phyloP scores from a whole-genome alignment of 2,329 filamentous ascomycete species.

The Talaromyces piceae region DNA sequence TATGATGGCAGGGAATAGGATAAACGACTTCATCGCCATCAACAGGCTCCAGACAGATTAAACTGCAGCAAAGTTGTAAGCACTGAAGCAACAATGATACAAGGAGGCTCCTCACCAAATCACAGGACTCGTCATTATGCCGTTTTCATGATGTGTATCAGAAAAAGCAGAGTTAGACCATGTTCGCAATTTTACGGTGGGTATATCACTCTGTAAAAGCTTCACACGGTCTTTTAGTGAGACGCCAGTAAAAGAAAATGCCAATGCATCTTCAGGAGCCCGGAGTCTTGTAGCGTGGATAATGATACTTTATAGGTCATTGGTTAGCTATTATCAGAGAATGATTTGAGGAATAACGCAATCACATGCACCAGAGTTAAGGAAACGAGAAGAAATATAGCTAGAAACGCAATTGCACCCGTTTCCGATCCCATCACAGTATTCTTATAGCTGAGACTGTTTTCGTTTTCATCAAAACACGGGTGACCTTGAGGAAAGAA shows the following conservation, averaged over 20 bases:
- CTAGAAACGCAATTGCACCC: too few species aligned
- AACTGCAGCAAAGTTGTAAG: neutral
- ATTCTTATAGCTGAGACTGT: too few species aligned
- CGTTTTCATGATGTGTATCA: neutral
- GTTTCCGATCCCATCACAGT: too few species aligned
- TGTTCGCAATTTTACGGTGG: neutral
- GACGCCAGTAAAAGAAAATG: neutral
- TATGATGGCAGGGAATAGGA: neutral
- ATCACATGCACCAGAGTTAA: too few species aligned
- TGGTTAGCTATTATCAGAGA: neutral
- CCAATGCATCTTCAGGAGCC: neutral
- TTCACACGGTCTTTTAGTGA: neutral
- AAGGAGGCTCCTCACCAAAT: neutral
- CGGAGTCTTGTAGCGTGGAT: neutral
- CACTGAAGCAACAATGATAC: neutral
- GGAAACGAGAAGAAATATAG: too few species aligned
- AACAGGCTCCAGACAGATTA: neutral
- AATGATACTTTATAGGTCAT: neutral
- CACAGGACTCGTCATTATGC: neutral
- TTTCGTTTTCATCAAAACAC: too few species aligned
- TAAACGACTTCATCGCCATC: neutral
- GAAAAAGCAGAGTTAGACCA: neutral
- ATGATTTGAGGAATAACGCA: too few species aligned
- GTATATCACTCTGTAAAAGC: neutral
- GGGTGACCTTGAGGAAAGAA: too few species aligned